Percentiles rank a stretch among this genome's conserved stretches.
Evolutionary conservation across 495 filamentous ascomycete genomes (phyloP).

Genomic region (Xylaria venustula): DNA sequence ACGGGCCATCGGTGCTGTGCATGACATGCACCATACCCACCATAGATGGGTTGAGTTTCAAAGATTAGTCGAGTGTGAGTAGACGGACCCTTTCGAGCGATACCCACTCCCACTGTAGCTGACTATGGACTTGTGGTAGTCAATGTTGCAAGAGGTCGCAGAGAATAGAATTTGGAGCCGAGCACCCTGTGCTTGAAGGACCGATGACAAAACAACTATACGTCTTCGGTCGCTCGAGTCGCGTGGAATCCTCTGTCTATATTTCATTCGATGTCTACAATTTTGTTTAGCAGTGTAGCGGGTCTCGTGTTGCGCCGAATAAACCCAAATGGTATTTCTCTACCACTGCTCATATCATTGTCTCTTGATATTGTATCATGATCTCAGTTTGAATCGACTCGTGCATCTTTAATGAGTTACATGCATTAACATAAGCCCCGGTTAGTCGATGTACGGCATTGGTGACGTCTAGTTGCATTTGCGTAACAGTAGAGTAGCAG

Average conservation of each 20-base stretch:
- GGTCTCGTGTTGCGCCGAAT: not conserved
- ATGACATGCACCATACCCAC: not conserved
- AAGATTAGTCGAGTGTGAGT: not conserved
- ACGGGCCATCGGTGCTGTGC: no score
- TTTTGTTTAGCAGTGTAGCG: not conserved
- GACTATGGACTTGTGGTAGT: not conserved
- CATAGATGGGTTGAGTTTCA: not conserved
- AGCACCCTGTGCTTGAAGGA: not conserved
- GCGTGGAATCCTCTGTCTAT: not conserved
- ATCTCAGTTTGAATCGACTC: not conserved
- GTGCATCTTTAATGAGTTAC: not conserved
- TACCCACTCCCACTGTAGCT: not conserved
- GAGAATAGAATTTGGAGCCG: not conserved
- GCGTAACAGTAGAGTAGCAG: not conserved
- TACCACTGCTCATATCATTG: no score
- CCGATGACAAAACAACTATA: not conserved
- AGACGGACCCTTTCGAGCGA: not conserved
- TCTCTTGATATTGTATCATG: not conserved
- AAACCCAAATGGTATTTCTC: not conserved
- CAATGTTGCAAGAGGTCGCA: not conserved
- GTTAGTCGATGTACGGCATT: not conserved
- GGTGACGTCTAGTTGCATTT: not conserved
- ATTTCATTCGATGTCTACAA: not conserved
- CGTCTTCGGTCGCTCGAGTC: no score
- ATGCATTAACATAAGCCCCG: not conserved